These are phyloP conservation scores for Kluyveromyces dobzhanskii DNA, from an alignment of 805 yeast genomes.

Conservation along the genomic window DNA sequence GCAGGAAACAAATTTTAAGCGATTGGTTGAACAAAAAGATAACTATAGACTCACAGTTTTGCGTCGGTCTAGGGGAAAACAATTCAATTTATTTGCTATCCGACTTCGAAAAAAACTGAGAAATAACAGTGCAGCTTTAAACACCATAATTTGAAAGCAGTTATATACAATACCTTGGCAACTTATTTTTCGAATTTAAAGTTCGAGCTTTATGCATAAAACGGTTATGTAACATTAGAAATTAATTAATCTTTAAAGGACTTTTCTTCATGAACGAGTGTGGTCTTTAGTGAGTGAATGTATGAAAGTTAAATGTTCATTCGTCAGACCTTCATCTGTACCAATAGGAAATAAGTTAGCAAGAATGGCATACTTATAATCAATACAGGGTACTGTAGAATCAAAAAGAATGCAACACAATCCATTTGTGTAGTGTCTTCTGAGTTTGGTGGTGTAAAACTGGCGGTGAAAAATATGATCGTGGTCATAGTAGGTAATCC, in stretches of 20 bases:
- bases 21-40: conserved; percentile 46
- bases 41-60: conserved; percentile 35
- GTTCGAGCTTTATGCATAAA: background rate
- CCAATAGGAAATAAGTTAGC: conserved; percentile 29
- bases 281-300: too few relatives aligned
- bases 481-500: conserved; percentile 89
- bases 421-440: conserved; percentile 57
- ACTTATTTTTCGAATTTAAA: too few relatives aligned
- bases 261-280: too few relatives aligned
- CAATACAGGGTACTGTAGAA: conserved; percentile 64
- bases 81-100: conserved; percentile 50
- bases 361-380: conserved; percentile 66
- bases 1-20: conserved; percentile 58
- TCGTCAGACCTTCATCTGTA: conserved; percentile 24
- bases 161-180: too few relatives aligned
- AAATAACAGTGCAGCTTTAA: background rate
- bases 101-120: conserved; percentile 36
- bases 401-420: conserved; percentile 67
- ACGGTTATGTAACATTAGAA: too few relatives aligned
- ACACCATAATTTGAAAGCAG: too few relatives aligned
- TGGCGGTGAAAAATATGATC: conserved; percentile 79
- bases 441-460: conserved; percentile 61
- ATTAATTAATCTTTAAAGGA: background rate
- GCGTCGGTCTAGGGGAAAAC: conserved; percentile 60
- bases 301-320: too few relatives aligned